Evolutionary conservation across 2,329 filamentous ascomycete genomes (phyloP), one percentile per base, ranked within the genome.

Genomic region (Sarocladium kiliense): DNA sequence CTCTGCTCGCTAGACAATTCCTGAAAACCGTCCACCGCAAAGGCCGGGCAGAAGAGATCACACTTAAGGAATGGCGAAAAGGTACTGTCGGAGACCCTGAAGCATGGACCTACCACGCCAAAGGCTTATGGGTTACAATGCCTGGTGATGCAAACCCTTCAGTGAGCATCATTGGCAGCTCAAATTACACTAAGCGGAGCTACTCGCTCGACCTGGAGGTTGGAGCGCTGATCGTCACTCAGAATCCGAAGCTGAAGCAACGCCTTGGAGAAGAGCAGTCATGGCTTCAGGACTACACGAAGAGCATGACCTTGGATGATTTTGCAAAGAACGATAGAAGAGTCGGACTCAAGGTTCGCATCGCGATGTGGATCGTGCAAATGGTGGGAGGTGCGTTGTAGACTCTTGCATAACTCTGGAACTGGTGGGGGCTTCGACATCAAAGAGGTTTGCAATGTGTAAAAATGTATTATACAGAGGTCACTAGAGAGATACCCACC

Each of bases 41-140:
- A 37, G 74, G 74, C 41, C 74, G 74, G 3, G 77, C 76, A 11
- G 73, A 78, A 1, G 77, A 79, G 10, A 87, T 97, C 26, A 72
- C 81, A 3, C 76, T 99, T 3, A 89, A 90, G 59, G 94, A 99
- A 72, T 99, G 94, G 94, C 82, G 87, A 6, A 79, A 80, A 45
- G 94, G 94, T 9, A 89, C 85, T 0, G 88, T 96, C 2, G 88
- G 88, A 18, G 81, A 91, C 63, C 85, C 88, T 0, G 89, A 78
- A 1, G 93, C 91, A 1, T 99, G 95, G 94, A 97, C 93, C 0
- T 99, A 99, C 70, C 94, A 99, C 65, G 94, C 94, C 49, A 99
- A 99, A 71, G 94, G 94, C 0, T 77, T 97, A 2, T 97, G 93
- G 93, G 79, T 97, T 25, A 90, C 89, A 0, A 77, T 93, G 55